Base-by-base conservation (phyloP, 306 rosid species). In the Arachis hypogaea region DNA sequence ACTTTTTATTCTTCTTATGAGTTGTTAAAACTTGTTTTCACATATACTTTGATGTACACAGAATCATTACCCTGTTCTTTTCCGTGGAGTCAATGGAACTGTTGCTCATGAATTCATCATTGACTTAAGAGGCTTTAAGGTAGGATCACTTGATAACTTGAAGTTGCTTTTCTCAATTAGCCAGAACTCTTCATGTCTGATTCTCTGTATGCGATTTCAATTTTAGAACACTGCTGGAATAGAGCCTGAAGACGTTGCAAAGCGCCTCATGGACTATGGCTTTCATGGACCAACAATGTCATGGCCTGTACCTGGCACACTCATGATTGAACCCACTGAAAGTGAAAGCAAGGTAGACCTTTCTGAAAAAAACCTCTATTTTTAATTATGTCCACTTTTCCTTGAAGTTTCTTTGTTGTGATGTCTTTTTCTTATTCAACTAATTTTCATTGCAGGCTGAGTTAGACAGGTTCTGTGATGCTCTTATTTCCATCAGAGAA, bases 271-370 rank as follows among this genome's bases (percentile, higher is more conserved):
- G 86, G 99, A 92, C 89, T 95, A 95, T 2, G 98, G 98, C 22
- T 95, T 95, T 36, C 99, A 95, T 70, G 99, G 75, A 83, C 99
- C 99, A 68, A 95, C 99, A 45, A 95, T 95, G 99, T 95, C 99
- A 64, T 95, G 99, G 99, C 99, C 98, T 62, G 98, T 95, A 63
- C 97, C 98, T 10, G 98, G 99, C 51, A 95, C 99, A 11, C 98
- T 95, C 86, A 95, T 95, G 99, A 83, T 95, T 68, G 98, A 95
- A 81, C 98, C 99, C 58, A 92, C 98, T 57, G 99, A 95, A 77
- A 95, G 99, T 87, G 99, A 95, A 86, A 88, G 97, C 98, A 95
- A 95, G 90, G 99, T 90, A 87, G 52, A 6, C 71, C 69, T 28
- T 57, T 36, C 51, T 12, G 59, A 51, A 11, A 68, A 68, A 29